Percentiles rank a stretch among this genome's conserved stretches.
phyloP scores from a whole-genome alignment of 2,329 filamentous ascomycete genomes.

The Colletotrichum chrysophilum region DNA sequence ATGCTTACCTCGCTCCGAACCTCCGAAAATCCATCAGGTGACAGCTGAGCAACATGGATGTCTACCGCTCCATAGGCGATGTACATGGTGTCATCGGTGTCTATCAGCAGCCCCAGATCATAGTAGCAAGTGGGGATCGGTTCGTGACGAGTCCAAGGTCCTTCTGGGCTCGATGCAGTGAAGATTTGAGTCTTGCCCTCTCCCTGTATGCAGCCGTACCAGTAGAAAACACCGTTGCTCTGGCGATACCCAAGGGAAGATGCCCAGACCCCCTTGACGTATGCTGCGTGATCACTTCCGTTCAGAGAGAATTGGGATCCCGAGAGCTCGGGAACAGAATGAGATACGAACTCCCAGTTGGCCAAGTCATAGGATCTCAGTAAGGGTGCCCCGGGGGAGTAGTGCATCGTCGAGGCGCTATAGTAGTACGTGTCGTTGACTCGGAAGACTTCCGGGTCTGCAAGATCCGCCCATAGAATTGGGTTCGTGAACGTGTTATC shows the following conservation, averaged over 20 bases:
- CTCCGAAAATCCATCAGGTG: slow-evolving; percentile 46
- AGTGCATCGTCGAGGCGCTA: slow-evolving; percentile 57
- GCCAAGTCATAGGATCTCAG: slow-evolving; percentile 56
- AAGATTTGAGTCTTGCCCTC: slow-evolving; percentile 17
- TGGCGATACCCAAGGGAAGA: slow-evolving; percentile 49
- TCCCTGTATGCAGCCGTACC: slow-evolving; percentile 8
- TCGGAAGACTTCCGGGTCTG: slow-evolving; percentile 55
- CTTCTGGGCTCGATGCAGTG: slow-evolving; percentile 25
- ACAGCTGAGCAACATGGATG: slow-evolving; percentile 47
- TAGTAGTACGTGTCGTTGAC: slow-evolving; percentile 53
- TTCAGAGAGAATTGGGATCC: slow-evolving; percentile 47
- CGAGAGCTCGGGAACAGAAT: slow-evolving; percentile 43
- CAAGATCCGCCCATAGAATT: slow-evolving; percentile 54
- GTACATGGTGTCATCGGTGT: slow-evolving; percentile 54
- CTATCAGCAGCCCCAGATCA: slow-evolving; percentile 50
- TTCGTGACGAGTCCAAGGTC: not conserved
- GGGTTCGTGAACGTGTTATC: slow-evolving; percentile 46
- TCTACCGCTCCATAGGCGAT: slow-evolving; percentile 47
- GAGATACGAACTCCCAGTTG: slow-evolving; percentile 47
- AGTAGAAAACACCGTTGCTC: slow-evolving; percentile 18
- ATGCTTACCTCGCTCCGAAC: slow-evolving; percentile 36
- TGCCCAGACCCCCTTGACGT: slow-evolving; percentile 62
- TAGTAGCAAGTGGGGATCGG: slow-evolving; percentile 44
- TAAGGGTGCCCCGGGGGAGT: slow-evolving; percentile 57
- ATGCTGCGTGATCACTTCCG: slow-evolving; percentile 42